Evolutionary conservation across 23 red algal genomes (phyloP), one percentile per base, ranked within the genome.

Genomic region (Pyropia haitanensis): DNA sequence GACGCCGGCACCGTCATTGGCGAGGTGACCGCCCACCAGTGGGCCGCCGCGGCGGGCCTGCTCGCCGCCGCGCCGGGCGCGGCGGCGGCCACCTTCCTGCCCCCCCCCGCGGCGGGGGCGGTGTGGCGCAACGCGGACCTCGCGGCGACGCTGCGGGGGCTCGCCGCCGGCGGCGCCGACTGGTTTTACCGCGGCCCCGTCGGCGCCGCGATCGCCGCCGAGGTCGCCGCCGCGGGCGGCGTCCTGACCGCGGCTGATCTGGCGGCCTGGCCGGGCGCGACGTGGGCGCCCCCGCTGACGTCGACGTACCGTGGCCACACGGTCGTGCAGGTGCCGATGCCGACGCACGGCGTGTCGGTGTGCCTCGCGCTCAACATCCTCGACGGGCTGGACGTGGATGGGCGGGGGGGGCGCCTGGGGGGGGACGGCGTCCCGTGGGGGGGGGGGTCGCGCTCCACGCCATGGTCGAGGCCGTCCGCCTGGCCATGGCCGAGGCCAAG

Each of bases 321-420:
- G 24, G 79, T 98, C 50, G 87, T 71, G 29, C 71, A 98, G 61
- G 72, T 85, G 51, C 80, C 73, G 12, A 24, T 78, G 49, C 94
- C 94, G 33, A 87, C 85, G 52, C 94, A 98, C 52, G 94, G 94
- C 21, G 60, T 82, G 18, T 73, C 83, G 21, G 78, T 76, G n/a
- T 50, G 91, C 18, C 71, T 98, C 29, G 86, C 78, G 10, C 51
- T 98, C 20, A 85, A 84, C 49, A 79, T 96, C 2, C 53, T 80
- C 58, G 84, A 81, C 1, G 49, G 52, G 5, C 52, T 57, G 7
- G 60, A 78, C 24, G 23, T 75, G 67, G 27, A 69, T 21, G 65
- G 26, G 0, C 18, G 60, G 30, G 56, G 2, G n/a, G n/a, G n/a
- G n/a, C n/a, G n/a, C n/a, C n/a, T n/a, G n/a, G n/a, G n/a, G n/a